phyloP scores from a whole-genome alignment of 2,329 filamentous ascomycete species.

The Pseudogymnoascus sp. region DNA sequence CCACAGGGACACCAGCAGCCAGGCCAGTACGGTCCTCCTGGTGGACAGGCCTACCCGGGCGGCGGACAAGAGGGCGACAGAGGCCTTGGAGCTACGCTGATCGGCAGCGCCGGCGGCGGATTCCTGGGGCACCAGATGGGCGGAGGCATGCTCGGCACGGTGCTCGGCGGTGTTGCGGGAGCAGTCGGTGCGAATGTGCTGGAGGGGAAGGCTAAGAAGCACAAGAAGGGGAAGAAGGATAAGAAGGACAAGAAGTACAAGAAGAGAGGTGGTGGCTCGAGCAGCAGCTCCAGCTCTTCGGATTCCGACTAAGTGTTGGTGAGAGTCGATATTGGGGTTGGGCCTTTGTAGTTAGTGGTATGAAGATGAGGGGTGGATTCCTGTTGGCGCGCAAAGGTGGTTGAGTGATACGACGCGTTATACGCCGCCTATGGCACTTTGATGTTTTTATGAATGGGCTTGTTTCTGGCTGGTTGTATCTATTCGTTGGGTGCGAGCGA shows the following conservation, averaged over 20 bases:
- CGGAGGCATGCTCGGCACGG: conserved; percentile 44
- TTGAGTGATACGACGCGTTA: conserved; percentile 6
- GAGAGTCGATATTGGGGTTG: neutral
- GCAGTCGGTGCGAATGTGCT: conserved; percentile 47
- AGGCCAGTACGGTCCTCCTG: conserved; percentile 12
- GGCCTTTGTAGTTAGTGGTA: neutral
- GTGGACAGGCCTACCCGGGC: conserved; percentile 9
- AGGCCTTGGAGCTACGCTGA: conserved; percentile 45
- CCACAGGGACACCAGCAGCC: conserved; percentile 6
- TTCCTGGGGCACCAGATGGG: conserved; percentile 47
- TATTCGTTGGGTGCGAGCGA: neutral
- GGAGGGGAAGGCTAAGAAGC: conserved; percentile 35
- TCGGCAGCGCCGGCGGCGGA: conserved; percentile 46
- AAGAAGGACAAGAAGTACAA: conserved; percentile 18
- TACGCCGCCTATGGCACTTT: neutral
- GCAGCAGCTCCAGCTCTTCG: conserved; percentile 3
- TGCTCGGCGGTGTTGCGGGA: conserved; percentile 45
- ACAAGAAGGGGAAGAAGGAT: conserved; percentile 27
- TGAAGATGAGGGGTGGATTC: neutral
- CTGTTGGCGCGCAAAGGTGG: neutral
- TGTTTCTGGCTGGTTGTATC: neutral
- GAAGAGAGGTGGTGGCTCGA: neutral
- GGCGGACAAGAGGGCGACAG: conserved; percentile 38
- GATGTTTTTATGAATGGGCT: neutral
- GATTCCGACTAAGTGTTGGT: neutral